Base-by-base conservation (phyloP, 2,329 filamentous ascomycete genomes). In the Botrytis sinoallii region DNA sequence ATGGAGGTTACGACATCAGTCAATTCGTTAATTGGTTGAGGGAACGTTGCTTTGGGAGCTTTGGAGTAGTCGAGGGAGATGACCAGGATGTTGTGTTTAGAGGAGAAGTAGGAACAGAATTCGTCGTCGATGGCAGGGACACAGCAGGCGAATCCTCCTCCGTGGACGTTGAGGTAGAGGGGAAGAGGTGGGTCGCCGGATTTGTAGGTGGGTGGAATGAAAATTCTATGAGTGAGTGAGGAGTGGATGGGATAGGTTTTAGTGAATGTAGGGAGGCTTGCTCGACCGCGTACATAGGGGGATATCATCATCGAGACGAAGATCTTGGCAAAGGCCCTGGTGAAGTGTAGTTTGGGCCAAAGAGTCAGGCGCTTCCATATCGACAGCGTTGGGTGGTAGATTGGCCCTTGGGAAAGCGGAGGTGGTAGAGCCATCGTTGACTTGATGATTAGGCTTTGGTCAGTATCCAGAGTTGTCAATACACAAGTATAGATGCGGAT, bases 31-130 rank as follows among this genome's bases (percentile, higher is more conserved):
- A 85, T 80, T 0, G 82, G 81, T 0, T 74, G 77, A 0, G 87
- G 87, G 77, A 86, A 88, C 10, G 82, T 82, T 20, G 78, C 76
- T 12, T 78, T 76, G 0, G 86, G 87, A 0, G 85, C 84, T 77
- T 87, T 86, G 77, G 80, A 79, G 80, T 88, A 88, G 76, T 85
- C 82, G 32, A 88, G 81, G 20, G 82, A 83, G 20, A 87, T 78
- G 29, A 87, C 85, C 14, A 86, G 78, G 75, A 84, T 81, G 61
- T 78, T 76, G 70, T 84, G 81, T 3, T 77, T 75, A 65, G 82
- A 79, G 57, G 85, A 81, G 75, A 86, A 85, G 70, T 77, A 75
- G 48, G 78, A 78, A 79, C 84, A 86, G 81, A 86, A 86, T 25
- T 76, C 76, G 78, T 87, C 85, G 76, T 86, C 85, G 59, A 84